Evolutionary conservation across 345 rosid genomes (phyloP).

Genomic region (Syzygium aqueum): DNA sequence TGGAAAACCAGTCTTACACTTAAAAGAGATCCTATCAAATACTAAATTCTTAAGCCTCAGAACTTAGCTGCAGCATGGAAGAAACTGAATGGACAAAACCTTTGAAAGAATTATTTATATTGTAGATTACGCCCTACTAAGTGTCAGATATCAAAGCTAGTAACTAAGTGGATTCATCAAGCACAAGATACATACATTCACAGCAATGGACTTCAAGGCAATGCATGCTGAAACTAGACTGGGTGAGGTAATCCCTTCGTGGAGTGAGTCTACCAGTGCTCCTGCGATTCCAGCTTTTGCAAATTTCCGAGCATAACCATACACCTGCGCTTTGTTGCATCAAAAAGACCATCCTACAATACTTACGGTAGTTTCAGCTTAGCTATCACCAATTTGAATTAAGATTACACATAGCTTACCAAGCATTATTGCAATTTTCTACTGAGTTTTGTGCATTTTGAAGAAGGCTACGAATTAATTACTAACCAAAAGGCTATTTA

Average conservation of each 20-base stretch:
- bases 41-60: background rate
- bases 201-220: slow-evolving; percentile 77
- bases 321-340: slow-evolving; percentile 43
- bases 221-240: slow-evolving; percentile 69
- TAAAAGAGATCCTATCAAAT: background rate
- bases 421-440: background rate
- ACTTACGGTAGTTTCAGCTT: background rate
- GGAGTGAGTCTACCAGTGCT: slow-evolving; percentile 63
- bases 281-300: slow-evolving; percentile 71
- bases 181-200: slow-evolving; percentile 49
- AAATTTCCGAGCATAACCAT: slow-evolving; percentile 84
- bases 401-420: background rate
- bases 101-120: background rate
- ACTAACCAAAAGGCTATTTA: background rate
- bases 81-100: background rate
- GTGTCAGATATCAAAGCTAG: background rate
- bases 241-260: slow-evolving; percentile 58
- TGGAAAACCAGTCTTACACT: background rate
- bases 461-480: background rate
- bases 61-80: background rate
- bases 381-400: background rate
- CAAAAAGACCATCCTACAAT: background rate
- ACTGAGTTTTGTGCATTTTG: background rate
- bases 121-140: background rate
- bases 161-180: background rate